Percentiles rank a stretch among this genome's conserved stretches.
These are phyloP conservation scores for Citrus inodora DNA, from an alignment of 345 rosid species.

Conservation along the genomic window DNA sequence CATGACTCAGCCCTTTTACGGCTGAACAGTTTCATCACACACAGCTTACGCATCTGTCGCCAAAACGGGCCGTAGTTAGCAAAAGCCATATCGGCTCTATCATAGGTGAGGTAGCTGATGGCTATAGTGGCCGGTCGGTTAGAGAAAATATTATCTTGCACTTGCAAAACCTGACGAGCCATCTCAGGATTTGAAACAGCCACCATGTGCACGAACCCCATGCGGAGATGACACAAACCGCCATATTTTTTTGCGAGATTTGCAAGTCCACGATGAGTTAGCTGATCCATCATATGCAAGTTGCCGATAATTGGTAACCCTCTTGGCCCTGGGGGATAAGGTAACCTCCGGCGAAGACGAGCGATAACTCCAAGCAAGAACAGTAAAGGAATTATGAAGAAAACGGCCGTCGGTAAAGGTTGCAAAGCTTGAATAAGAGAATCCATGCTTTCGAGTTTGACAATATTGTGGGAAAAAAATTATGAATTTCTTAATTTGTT, in stretches of 20 bases:
- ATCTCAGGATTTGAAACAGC: conserved; percentile 65
- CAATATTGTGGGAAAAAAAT: too few relatives aligned
- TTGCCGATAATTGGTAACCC: conserved; percentile 85
- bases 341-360: conserved; percentile 38
- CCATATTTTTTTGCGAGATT: conserved; percentile 65
- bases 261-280: conserved; percentile 88
- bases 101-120: conserved; percentile 77
- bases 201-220: conserved; percentile 74
- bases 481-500: background rate
- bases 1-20: conserved; percentile 92
- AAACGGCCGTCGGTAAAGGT: conserved; percentile 25
- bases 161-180: conserved; percentile 79
- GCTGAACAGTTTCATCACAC: conserved; percentile 88
- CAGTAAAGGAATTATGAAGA: conserved; percentile 35
- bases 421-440: conserved; percentile 25
- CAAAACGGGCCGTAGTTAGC: conserved; percentile 96
- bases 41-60: conserved; percentile 95
- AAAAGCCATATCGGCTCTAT: conserved; percentile 94
- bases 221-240: conserved; percentile 71
- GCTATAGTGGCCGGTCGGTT: conserved; percentile 87
- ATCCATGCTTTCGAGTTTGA: conserved; percentile 21
- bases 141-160: conserved; percentile 82
- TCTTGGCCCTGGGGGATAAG: conserved; percentile 85
- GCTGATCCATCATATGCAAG: conserved; percentile 85
- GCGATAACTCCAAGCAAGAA: conserved; percentile 36